Base-by-base conservation (phyloP, 352 stramenopile species). In the Phytophthora colocasiae region DNA sequence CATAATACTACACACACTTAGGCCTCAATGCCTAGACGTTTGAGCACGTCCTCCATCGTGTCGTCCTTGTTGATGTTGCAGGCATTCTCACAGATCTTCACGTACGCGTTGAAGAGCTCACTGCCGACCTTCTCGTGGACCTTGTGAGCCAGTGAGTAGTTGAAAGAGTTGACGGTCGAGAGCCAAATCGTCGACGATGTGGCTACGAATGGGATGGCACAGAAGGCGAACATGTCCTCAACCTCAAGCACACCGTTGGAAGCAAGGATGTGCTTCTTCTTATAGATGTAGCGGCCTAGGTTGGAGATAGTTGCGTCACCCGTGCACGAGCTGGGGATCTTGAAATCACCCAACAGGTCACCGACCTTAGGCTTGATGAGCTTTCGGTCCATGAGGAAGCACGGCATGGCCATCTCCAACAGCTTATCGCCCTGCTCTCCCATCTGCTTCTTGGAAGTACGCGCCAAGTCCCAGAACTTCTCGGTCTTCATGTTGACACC, bases 61-160 rank as follows among this genome's bases (percentile, higher is more conserved):
- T 87, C 83, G 11, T 75, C 59, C 15, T 67, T 68, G 12, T 57
- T 39, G 55, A 89, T 78, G 22, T 63, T 73, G 11, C 80, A 76
- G 6, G 81, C 60, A 58, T 73, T 64, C 52, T 91, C 83, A 17
- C 84, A 80, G 48, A 79, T 77, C 43, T 84, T 71, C 11, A 90
- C 78, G 50, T 87, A 87, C 40, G 77, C 83, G 26, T 81, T 60
- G 58, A 91, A 91, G 3, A 90, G 63, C 17, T 71, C 55, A 14
- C 19, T 70, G 15, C 69, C 70, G 31, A 78, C 70, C 44, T 68
- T 62, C 17, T 69, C 51, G 55, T 83, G 61, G 43, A 87, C 59
- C 51, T 91, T 91, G 69, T 81, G 63, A 17, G 81, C 85, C 66
- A 91, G 69, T 41, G 78, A 79, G 56, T 90, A 90, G 58, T 89